Evolutionary conservation across 768 basidiomycete genomes (phyloP).

Genomic region (Clitopilus hobsonii): DNA sequence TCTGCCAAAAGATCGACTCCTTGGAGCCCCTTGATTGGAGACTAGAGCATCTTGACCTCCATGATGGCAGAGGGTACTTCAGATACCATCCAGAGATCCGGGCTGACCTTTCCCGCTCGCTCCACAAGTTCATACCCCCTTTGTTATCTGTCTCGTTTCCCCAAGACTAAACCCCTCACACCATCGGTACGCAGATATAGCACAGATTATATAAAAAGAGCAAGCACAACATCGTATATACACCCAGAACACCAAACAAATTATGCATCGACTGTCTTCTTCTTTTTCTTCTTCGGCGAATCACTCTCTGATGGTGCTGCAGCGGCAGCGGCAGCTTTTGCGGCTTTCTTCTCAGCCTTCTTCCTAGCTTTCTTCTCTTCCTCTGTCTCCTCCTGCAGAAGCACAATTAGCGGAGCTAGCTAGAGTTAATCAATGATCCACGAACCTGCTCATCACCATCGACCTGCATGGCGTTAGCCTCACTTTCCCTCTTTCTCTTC

Average conservation of each 20-base stretch:
- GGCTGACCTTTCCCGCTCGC: neutral
- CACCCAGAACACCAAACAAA: conserved; percentile 13
- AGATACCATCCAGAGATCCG: neutral
- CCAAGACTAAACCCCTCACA: neutral
- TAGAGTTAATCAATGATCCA: too few relatives aligned
- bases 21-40: neutral
- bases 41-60: neutral
- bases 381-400: conserved; percentile 71
- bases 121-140: neutral
- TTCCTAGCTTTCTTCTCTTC: conserved; percentile 79
- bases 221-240: conserved; percentile 13
- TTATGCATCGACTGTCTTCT: conserved; percentile 44
- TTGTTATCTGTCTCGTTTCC: neutral
- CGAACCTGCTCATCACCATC: conserved; percentile 29
- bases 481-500: conserved; percentile 53
- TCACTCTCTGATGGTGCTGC: conserved; percentile 31
- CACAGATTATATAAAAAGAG: conserved; percentile 5
- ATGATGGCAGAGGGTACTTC: neutral
- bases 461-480: conserved; percentile 37
- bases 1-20: too few relatives aligned
- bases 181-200: neutral
- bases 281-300: conserved; percentile 44
- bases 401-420: too few relatives aligned
- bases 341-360: conserved; percentile 71
- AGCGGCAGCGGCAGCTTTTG: conserved; percentile 35